phyloP scores from a whole-genome alignment of 1,284 basidiomycete genomes.

The Naganishia cerealis region DNA sequence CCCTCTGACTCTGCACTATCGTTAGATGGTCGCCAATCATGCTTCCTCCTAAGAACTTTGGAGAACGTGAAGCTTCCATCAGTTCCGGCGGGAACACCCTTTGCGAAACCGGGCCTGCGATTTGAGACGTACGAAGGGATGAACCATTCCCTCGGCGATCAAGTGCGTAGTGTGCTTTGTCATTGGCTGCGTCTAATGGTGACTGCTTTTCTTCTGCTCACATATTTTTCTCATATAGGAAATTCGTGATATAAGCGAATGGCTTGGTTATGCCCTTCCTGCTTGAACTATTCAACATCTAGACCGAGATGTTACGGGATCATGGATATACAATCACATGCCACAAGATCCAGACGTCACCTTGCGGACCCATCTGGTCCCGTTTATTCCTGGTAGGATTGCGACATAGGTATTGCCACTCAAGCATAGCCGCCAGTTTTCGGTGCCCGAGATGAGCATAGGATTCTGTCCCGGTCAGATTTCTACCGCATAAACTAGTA shows the following conservation, averaged over 20 bases:
- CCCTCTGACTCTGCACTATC: neutral
- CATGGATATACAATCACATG: no score
- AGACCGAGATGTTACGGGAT: no score
- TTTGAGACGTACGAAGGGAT: conserved; percentile 55
- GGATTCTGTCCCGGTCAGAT: no score
- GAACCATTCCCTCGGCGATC: conserved; percentile 59
- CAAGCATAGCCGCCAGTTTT: no score
- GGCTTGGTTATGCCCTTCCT: conserved; percentile 11
- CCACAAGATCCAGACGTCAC: no score
- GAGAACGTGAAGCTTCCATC: conserved; percentile 57
- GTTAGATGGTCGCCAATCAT: conserved; percentile 58
- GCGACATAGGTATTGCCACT: no score
- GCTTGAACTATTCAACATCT: neutral
- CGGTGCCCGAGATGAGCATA: no score
- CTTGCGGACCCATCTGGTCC: no score
- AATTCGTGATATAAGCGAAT: conserved; percentile 14
- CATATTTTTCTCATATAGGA: neutral
- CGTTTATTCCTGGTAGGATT: no score
- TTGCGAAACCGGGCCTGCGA: conserved; percentile 53
- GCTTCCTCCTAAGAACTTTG: conserved; percentile 61
- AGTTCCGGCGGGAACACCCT: conserved; percentile 41
- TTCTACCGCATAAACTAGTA: no score
- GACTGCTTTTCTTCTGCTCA: neutral
- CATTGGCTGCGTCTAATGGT: neutral
- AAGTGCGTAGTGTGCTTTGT: conserved; percentile 2